Evolutionary conservation across 768 basidiomycete genomes (phyloP), one percentile per base, ranked within the genome.

Genomic region (Phlegmacium glaucopus): DNA sequence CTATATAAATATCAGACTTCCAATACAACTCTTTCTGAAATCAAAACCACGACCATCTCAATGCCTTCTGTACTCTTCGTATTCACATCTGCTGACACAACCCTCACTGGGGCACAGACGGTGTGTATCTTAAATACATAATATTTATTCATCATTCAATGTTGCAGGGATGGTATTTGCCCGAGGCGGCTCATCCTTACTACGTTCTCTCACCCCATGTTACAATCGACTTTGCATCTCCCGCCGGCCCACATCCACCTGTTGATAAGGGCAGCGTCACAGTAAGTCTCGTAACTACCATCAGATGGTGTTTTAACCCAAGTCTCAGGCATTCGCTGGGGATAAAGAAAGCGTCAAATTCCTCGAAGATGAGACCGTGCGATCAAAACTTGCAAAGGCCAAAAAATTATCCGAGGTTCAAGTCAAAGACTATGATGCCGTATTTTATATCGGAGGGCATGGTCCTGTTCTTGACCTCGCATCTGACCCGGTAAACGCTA

Each of bases 361-460:
- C 72, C 63, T 85, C 41, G 61, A 69, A 0, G 85, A 90, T 57
- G 61, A 67, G 8, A 67, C 66, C 4, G 79, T 80, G 37, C 72
- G 75, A 53, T 54, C 63, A 12, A 80, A 85, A 55, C 59, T 87
- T 26, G 72, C 70, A 7, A 67, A 67, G 28, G 77, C 86, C 4
- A 80, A 83, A 67, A 79, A 74, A 63, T 69, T 91, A 39, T 64
- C 72, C 0, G 79, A 83, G 1, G 75, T 91, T 53, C 72, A 75
- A 39, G 66, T 64, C 4, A 62, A 72, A 26, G 80, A 86, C 55
- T 91, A 88, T 59, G 81, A 76, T 44, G 89, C 82, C 11, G 69
- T 92, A 46, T 90, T 86, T 66, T 88, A 87, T 58, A 76, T 87
- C 46, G 90, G 89, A 35, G 88, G 90, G 27, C 86, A 89, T 57